A percentile compares a stretch with the other conserved stretches of the same genome.
These are phyloP conservation scores for Dipodascopsis uninucleata DNA, from an alignment of 805 yeast genomes.

Conservation along the genomic window DNA sequence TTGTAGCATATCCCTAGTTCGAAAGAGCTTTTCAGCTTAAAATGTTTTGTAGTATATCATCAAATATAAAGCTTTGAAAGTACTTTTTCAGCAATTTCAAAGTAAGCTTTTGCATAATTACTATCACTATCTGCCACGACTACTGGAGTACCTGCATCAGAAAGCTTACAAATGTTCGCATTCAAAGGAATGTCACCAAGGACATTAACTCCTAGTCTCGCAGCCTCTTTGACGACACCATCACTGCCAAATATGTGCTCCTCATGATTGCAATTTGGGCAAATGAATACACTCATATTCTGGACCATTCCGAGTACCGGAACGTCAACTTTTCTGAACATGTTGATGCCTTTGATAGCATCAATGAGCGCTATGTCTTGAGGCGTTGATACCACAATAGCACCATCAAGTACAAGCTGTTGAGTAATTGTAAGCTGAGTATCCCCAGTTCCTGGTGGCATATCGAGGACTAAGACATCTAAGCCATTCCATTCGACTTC, in stretches of 20 bases:
- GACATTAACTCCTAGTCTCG: conserved; percentile 46
- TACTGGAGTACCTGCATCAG: conserved; percentile 66
- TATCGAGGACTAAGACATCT: conserved; percentile 69
- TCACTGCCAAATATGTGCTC: conserved; percentile 71
- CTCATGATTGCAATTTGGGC: conserved; percentile 73
- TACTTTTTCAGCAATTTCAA: conserved; percentile 46
- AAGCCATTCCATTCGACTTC: conserved; percentile 72
- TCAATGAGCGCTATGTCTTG: conserved; percentile 81
- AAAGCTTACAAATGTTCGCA: conserved; percentile 53
- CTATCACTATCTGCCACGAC: conserved; percentile 45
- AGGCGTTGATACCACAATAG: conserved; percentile 78
- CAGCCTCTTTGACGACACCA: conserved; percentile 53
- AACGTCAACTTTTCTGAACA: conserved; percentile 68
- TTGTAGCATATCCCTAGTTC: background rate
- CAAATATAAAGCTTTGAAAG: conserved; percentile 26
- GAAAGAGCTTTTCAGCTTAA: background rate
- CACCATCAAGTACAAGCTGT: conserved; percentile 70
- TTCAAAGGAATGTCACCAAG: conserved; percentile 68
- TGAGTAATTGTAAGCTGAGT: conserved; percentile 81
- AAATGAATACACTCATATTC: conserved; percentile 73
- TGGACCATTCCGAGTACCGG: conserved; percentile 77
- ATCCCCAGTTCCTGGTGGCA: conserved; percentile 94
- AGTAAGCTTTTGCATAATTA: conserved; percentile 43
- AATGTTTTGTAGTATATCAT: conserved; percentile 1
- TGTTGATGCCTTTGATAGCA: conserved; percentile 72